Conservation (phyloP, 345 rosid genomes). For the Salix brachista region DNA sequence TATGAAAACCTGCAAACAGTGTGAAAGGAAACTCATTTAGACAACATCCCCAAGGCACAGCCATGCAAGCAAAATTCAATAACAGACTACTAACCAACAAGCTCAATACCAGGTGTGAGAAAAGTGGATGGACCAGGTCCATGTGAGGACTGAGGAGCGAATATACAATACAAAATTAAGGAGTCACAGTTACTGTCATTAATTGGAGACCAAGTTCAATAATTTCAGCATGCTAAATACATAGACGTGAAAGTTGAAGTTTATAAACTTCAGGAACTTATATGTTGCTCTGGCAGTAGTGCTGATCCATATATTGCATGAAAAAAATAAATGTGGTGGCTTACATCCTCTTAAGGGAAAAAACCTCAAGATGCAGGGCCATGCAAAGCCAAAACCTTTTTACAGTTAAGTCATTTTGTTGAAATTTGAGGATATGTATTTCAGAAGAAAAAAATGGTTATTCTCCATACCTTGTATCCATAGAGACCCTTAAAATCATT, state of each 20-base stretch:
- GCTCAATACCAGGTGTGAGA: too few species aligned
- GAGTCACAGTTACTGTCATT: too few species aligned
- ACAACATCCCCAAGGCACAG: not conserved
- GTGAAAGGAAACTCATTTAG: not conserved
- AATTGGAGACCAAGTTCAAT: too few species aligned
- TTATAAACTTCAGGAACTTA: not conserved
- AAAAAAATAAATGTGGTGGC: not conserved
- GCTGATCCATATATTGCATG: too few species aligned
- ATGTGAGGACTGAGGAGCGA: too few species aligned
- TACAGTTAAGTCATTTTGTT: not conserved
- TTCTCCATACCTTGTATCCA: conserved; percentile 71
- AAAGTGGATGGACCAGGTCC: too few species aligned
- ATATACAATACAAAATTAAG: too few species aligned
- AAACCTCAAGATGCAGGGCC: not conserved
- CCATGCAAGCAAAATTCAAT: not conserved
- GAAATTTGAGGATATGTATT: not conserved
- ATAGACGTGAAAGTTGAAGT: not conserved
- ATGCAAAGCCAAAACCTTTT: not conserved
- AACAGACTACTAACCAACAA: too few species aligned
- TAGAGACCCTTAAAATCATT: conserved; percentile 91
- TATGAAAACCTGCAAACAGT: conserved; percentile 65
- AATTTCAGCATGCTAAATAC: too few species aligned
- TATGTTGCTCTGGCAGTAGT: not conserved
- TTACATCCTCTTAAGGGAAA: not conserved
- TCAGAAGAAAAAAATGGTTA: not conserved